Evolutionary conservation across 2,329 filamentous ascomycete species (phyloP), one percentile per base, ranked within the genome.

Genomic region (Nemania diffusa): DNA sequence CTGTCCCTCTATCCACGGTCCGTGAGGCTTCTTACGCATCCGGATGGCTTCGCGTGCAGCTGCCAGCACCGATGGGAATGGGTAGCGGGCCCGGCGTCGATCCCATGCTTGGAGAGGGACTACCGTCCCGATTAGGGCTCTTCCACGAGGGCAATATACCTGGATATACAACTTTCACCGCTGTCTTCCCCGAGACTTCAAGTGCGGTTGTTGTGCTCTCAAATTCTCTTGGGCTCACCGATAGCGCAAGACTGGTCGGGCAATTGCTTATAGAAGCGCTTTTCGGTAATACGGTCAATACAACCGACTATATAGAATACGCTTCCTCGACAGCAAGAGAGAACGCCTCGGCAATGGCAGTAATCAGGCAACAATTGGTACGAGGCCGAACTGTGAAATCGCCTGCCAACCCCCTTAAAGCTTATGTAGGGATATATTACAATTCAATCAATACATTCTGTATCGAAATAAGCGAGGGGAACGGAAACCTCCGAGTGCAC

Each of bases 141-240:
- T 46, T 46, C 44, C 44, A 46, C n/a, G 44, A 46, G 20, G 44
- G 44, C 44, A 46, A 46, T 17, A 46, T 46, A 17, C n/a, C 44
- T 17, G 44, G 44, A 17, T 46, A 46, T 17, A 22, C 44, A 24
- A 46, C n/a, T 17, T 46, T 46, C 17, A 24, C 20, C 17, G 44
- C 44, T 5, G 22, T 46, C 20, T 46, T 46, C 44, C 44, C 44
- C 5, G 44, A 46, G 44, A 46, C 44, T 11, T 17, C 9, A 5
- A 46, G 44, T 46, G 44, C 44, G 17, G 44, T 46, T 4, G n/a
- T 24, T n/a, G 44, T 46, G 9, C n/a, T 46, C 2, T 46, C 44
- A 13, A 46, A 46, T 46, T 46, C 44, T 4, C 44, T 46, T 20
- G 44, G 44, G 4, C 17, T 46, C 3, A 20, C 44, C 9, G n/a